These are phyloP conservation scores for Saccharum officinarum DNA, from an alignment of 176 grass and related monocot genomes.

Conservation along the genomic window DNA sequence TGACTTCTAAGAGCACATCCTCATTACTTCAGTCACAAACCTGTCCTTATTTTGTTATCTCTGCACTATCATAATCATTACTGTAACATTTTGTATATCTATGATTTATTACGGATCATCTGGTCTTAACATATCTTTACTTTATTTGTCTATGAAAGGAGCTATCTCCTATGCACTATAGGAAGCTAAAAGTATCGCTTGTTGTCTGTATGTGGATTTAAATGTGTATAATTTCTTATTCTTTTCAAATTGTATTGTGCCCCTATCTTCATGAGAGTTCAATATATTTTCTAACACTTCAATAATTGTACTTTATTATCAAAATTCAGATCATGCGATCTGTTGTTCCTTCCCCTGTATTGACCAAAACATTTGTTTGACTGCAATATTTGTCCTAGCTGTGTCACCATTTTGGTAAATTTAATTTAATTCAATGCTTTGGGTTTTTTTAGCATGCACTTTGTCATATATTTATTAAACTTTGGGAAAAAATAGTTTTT, in stretches of 20 bases:
- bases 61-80: background rate
- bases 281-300: background rate
- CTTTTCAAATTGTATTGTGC: background rate
- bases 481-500: background rate
- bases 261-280: background rate
- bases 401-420: background rate
- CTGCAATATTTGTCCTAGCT: background rate
- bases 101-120: background rate
- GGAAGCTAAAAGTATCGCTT: background rate
- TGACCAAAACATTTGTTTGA: background rate
- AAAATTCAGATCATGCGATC: background rate
- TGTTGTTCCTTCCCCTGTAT: background rate
- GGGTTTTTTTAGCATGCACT: background rate
- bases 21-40: background rate
- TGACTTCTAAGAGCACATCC: background rate
- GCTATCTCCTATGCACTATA: background rate
- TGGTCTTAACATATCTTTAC: background rate
- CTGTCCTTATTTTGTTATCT: background rate
- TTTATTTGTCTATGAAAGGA: conserved; percentile 5
- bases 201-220: background rate
- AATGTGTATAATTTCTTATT: background rate
- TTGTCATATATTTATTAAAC: background rate
- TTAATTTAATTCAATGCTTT: background rate
- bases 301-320: background rate
- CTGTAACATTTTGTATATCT: background rate